Evolutionary conservation across 495 filamentous ascomycete species (phyloP).

Genomic region (Lophiotrema nucula): DNA sequence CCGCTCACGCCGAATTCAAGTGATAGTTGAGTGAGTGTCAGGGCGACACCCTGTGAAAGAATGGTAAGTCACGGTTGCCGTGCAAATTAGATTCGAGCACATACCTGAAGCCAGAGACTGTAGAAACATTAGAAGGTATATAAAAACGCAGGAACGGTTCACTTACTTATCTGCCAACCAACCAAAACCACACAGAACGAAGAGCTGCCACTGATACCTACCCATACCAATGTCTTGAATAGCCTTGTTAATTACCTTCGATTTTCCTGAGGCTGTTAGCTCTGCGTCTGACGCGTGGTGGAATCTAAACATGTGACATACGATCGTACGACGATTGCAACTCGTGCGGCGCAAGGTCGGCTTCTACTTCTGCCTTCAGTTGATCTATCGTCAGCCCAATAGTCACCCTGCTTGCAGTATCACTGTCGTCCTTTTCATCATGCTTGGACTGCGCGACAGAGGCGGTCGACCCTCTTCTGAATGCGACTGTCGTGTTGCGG

Average conservation of each 20-base stretch:
- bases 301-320: slow-evolving; percentile 44
- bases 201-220: slow-evolving; percentile 33
- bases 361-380: slow-evolving; percentile 51
- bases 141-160: neutral
- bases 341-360: slow-evolving; percentile 47
- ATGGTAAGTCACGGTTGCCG: neutral
- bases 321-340: slow-evolving; percentile 55
- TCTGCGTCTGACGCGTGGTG: no score
- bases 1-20: slow-evolving; percentile 53
- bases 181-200: slow-evolving; percentile 34
- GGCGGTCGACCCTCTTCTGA: slow-evolving; percentile 20
- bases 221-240: slow-evolving; percentile 39
- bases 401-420: slow-evolving; percentile 37
- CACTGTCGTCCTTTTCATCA: slow-evolving; percentile 33
- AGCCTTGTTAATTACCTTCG: slow-evolving; percentile 47
- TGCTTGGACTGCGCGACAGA: neutral
- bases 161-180: slow-evolving; percentile 34
- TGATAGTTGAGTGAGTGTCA: slow-evolving; percentile 53
- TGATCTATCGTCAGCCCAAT: slow-evolving; percentile 46
- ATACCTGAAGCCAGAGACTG: slow-evolving; percentile 21
- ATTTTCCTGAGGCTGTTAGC: slow-evolving; percentile 44
- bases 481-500: slow-evolving; percentile 34
- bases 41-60: slow-evolving; percentile 52
- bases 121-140: neutral
- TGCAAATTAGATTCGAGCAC: neutral